phyloP scores from a whole-genome alignment of 225 moss, liverwort and hornwort species.

The Antitrichia curtipendula region DNA sequence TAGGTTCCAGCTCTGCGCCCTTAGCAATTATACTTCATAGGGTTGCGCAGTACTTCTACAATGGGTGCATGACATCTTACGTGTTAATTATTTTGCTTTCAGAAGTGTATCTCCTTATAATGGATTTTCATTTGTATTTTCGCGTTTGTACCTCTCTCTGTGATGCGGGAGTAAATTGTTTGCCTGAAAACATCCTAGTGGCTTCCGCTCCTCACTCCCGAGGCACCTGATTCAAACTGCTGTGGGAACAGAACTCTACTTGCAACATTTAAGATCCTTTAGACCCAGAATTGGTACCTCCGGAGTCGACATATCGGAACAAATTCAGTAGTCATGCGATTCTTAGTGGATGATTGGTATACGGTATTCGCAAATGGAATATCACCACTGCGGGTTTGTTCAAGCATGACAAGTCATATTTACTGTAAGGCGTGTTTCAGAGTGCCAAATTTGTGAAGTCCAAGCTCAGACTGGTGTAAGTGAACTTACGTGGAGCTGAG shows the following conservation, averaged over 20 bases:
- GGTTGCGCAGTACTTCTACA: background rate
- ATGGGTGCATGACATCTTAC: background rate
- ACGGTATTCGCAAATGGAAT: background rate
- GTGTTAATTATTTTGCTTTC: background rate
- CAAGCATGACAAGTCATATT: background rate
- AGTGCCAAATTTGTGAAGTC: background rate
- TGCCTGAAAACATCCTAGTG: background rate
- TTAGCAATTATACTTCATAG: background rate
- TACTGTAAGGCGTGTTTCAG: background rate
- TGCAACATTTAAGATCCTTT: background rate
- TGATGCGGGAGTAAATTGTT: background rate
- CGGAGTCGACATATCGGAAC: background rate
- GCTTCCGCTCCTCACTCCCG: background rate
- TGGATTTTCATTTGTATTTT: background rate
- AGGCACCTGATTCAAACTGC: background rate
- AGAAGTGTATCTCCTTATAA: background rate
- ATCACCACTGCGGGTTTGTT: background rate
- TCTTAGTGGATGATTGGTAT: background rate
- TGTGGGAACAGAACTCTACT: background rate
- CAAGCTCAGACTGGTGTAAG: background rate
- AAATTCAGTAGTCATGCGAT: background rate
- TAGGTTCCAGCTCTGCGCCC: conserved; percentile 12
- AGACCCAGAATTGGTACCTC: background rate
- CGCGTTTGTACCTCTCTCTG: background rate
- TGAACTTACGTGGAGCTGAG: background rate